Evolutionary conservation across 2,329 filamentous ascomycete genomes (phyloP).

Genomic region (Raffaelea ambrosiae): DNA sequence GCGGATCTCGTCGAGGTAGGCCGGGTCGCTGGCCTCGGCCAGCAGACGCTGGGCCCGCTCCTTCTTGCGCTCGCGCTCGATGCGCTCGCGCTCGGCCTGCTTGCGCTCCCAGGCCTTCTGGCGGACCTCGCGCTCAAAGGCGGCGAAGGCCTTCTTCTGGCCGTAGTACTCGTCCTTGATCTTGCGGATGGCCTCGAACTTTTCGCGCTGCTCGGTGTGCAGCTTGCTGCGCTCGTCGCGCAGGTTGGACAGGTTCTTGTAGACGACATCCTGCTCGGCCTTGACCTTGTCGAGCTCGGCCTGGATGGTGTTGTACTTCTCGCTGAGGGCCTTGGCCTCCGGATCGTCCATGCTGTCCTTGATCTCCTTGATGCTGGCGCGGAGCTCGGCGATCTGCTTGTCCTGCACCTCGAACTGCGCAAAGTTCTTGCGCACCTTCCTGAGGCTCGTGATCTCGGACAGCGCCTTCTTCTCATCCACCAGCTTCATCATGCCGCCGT

Average conservation of each 20-base stretch:
- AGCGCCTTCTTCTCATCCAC: slow-evolving; percentile 97
- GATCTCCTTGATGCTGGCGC: slow-evolving; percentile 79
- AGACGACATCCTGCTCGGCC: slow-evolving; percentile 82
- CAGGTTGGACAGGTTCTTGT: slow-evolving; percentile 77
- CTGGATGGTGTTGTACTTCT: slow-evolving; percentile 78
- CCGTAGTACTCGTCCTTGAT: slow-evolving; percentile 85
- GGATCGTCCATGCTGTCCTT: slow-evolving; percentile 87
- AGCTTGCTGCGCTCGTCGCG: slow-evolving; percentile 80
- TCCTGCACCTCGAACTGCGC: slow-evolving; percentile 74
- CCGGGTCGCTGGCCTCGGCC: slow-evolving; percentile 73
- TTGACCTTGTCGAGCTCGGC: slow-evolving; percentile 85
- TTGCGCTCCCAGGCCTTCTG: slow-evolving; percentile 68
- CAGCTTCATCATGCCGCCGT: slow-evolving; percentile 83
- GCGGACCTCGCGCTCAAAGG: slow-evolving; percentile 77
- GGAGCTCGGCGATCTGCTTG: slow-evolving; percentile 82
- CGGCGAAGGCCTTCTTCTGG: slow-evolving; percentile 70
- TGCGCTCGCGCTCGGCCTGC: slow-evolving; percentile 70
- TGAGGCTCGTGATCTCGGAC: slow-evolving; percentile 69
- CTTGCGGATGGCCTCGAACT: slow-evolving; percentile 72
- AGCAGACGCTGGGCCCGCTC: slow-evolving; percentile 69
- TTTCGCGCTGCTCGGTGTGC: slow-evolving; percentile 78
- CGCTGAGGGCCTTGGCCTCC: slow-evolving; percentile 78
- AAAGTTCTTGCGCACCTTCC: slow-evolving; percentile 89
- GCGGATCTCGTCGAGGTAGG: slow-evolving; percentile 88
- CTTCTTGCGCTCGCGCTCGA: slow-evolving; percentile 64